Percentiles rank a stretch among this genome's conserved stretches.
Conservation (phyloP, 768 basidiomycete genomes). For the Tulasnella sp. region DNA sequence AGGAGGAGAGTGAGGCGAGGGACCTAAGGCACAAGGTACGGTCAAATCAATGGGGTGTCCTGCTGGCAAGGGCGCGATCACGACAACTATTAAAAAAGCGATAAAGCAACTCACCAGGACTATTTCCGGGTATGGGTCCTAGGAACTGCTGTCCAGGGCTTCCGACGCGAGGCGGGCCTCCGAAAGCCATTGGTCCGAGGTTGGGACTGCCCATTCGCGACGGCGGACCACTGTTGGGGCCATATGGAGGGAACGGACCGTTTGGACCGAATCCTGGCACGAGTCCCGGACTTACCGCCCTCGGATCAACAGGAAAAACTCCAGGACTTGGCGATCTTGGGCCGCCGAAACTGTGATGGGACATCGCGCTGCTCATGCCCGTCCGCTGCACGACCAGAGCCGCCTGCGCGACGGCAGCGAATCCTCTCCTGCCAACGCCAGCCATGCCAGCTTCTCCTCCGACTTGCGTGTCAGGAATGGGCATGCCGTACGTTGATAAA, state of each 20-base stretch:
- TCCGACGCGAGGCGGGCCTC: neutral
- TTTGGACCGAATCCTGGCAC: neutral
- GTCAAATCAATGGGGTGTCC: neutral
- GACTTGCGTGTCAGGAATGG: slow-evolving; percentile 37
- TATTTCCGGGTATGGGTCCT: neutral
- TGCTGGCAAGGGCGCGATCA: neutral
- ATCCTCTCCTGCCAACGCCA: slow-evolving; percentile 48
- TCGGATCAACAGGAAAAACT: slow-evolving; percentile 49
- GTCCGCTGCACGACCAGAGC: slow-evolving; percentile 34
- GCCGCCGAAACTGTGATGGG: slow-evolving; percentile 30
- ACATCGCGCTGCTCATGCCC: slow-evolving; percentile 23
- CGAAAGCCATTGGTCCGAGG: neutral
- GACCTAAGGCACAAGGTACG: slow-evolving; percentile 19
- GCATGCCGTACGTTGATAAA: slow-evolving; percentile 25
- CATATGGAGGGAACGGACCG: slow-evolving; percentile 12
- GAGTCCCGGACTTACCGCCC: slow-evolving; percentile 40
- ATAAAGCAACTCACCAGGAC: slow-evolving; percentile 22
- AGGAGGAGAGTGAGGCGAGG: neutral
- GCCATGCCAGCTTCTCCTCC: slow-evolving; percentile 48
- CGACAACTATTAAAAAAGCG: neutral
- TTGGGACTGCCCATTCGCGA: slow-evolving; percentile 21
- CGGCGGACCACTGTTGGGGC: neutral
- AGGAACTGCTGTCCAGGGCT: slow-evolving; percentile 27
- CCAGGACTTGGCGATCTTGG: slow-evolving; percentile 42
- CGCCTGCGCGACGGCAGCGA: slow-evolving; percentile 44